Base-by-base conservation (phyloP, 2,329 filamentous ascomycete genomes). In the Penicillium occitanis region DNA sequence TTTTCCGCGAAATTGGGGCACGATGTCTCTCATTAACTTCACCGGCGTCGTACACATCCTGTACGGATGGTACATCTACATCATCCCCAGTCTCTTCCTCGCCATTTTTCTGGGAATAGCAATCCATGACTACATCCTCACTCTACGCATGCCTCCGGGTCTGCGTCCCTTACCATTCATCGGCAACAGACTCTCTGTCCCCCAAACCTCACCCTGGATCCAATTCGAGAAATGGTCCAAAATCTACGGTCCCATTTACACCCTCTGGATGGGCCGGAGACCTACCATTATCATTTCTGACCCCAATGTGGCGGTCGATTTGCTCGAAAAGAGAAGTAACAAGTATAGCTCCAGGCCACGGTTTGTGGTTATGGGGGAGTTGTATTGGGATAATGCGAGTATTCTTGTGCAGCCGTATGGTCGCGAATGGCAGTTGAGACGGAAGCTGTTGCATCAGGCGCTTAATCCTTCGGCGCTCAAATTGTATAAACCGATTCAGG, bases 361-460 rank as follows among this genome's bases (percentile, higher is more conserved):
- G 0, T 71, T 73, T 40, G 71, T 74, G 4, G 69, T 73, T 1
- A 73, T 72, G 61, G 71, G 73, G 6, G 76, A 78, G 44, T 69
- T 77, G n/a, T 73, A 76, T 19, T 76, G 74, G 48, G 72, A 72
- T 55, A 79, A 78, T 44, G 76, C 78, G 7, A 79, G 77, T 30
- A 77, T 85, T 51, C 72, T 85, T 22, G 81, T 84, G 5, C 82
- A 84, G 70, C 81, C 81, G 0, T 82, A 85, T 71, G 82, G 83
- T 35, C 83, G 84, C 65, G 77, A 78, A 44, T 85, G 82, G 81
- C 79, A 76, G 59, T 70, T 79, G 6, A 73, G 82, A 33, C 75
- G 83, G 22, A 80, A 76, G 60, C 74, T 83, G 33, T 71, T 81
- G 19, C 80, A 82, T 68, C 79, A 82, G 61, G 81, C 82, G 2